Base-by-base conservation (phyloP, 345 rosid genomes). In the Ricinus communis region DNA sequence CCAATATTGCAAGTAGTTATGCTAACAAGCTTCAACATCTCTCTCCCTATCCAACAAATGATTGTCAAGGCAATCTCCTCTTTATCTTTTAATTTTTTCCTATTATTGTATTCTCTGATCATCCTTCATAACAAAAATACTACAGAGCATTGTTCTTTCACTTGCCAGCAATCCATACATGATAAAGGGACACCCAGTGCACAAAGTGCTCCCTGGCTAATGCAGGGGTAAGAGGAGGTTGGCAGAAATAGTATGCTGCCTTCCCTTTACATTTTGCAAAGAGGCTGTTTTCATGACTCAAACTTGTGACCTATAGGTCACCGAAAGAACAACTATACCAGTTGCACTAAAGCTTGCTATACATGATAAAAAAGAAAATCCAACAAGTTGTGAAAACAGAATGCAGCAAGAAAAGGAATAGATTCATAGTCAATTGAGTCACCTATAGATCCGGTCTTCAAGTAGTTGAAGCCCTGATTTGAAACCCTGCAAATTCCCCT, bases 391-490 rank as follows among this genome's bases (percentile, higher is more conserved):
- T 22, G 21, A 46, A 69, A 27, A 62, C 11, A 65, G 3, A 10
- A 36, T 21, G 59, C 30, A 65, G 66, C 51, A 52, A 66, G 19
- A 4, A 25, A 30, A 66, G 57, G 28, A 53, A 60, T 53, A 38
- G 67, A 28, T 46, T 65, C 36, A 43, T n/a, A 61, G 38, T 67
- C 65, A 63, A 33, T 24, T 13, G 49, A 14, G 43, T 65, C 71
- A 95, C 99, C 99, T 84, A 79, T 88, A 95, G 71, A 95, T 88
- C 43, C 97, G 90, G 80, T 95, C 98, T 82, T 93, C 96, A 74
- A 95, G 82, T 46, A 96, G 84, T 76, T 90, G 97, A 84, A 92
- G 97, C 71, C 94, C 99, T 57, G 85, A 70, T 86, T 87, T 90
- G 46, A 90, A 93, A 81, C 82, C 91, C 85, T 82, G 93, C 85